Percentiles rank a stretch among this genome's conserved stretches.
These are phyloP conservation scores for Rossbeevera mucosa DNA, from an alignment of 768 basidiomycete species.

Conservation along the genomic window DNA sequence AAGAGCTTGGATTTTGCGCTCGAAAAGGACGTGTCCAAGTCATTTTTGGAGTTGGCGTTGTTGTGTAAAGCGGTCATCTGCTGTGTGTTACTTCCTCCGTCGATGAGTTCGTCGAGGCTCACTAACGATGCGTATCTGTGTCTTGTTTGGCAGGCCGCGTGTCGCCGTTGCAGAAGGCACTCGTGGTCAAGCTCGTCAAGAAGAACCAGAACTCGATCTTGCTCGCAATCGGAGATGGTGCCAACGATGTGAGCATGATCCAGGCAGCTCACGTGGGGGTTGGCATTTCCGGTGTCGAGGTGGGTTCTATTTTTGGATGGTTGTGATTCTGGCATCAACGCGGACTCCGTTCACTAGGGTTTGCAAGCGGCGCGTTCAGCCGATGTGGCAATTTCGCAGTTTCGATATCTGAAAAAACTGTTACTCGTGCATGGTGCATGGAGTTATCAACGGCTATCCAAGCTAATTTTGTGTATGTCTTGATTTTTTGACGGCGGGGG, in stretches of 20 bases:
- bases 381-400: slow-evolving; percentile 97
- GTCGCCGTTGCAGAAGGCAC: slow-evolving; percentile 93
- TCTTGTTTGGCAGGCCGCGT: slow-evolving; percentile 64
- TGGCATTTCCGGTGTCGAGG: slow-evolving; percentile 97
- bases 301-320: slow-evolving; percentile 27
- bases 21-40: slow-evolving; percentile 86
- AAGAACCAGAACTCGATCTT: slow-evolving; percentile 90
- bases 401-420: slow-evolving; percentile 91
- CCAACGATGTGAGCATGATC: slow-evolving; percentile 99
- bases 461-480: slow-evolving; percentile 87
- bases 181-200: slow-evolving; percentile 98
- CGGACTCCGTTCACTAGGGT: slow-evolving; percentile 47
- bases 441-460: slow-evolving; percentile 95
- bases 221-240: slow-evolving; percentile 96
- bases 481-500: background rate
- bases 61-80: slow-evolving; percentile 99
- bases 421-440: slow-evolving; percentile 96
- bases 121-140: background rate
- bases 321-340: background rate
- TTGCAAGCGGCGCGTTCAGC: slow-evolving; percentile 97
- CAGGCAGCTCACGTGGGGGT: slow-evolving; percentile 98
- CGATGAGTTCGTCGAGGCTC: no score
- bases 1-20: slow-evolving; percentile 91
- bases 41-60: slow-evolving; percentile 90
- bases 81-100: slow-evolving; percentile 46